These are phyloP conservation scores for Actinidia arguta DNA, from an alignment of 179 eudicot genomes.

Conservation along the genomic window DNA sequence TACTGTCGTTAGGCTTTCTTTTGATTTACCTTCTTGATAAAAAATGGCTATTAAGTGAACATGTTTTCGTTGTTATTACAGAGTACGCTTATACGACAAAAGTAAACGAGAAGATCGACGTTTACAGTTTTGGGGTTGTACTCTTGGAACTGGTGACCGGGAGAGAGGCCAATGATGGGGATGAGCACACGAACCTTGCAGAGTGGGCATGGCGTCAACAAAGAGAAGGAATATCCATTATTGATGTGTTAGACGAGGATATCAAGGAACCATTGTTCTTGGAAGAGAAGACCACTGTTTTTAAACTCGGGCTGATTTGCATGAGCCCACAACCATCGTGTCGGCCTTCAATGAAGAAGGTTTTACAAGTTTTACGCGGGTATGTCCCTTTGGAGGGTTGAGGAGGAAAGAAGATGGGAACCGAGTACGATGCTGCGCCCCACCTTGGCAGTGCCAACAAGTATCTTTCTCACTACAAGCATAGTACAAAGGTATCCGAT, in stretches of 20 bases:
- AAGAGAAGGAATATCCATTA: conserved; percentile 46
- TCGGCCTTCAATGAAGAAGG: conserved; percentile 88
- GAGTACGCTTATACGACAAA: conserved; percentile 60
- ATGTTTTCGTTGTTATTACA: conserved; percentile 31
- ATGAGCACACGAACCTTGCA: conserved; percentile 46
- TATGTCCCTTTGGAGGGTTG: conserved; percentile 31
- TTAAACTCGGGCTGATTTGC: conserved; percentile 72
- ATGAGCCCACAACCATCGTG: conserved; percentile 57
- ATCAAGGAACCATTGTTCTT: conserved; percentile 46
- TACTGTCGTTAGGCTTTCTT: not conserved
- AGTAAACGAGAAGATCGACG: conserved; percentile 66
- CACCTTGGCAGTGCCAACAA: conserved; percentile 50
- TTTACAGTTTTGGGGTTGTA: conserved; percentile 75
- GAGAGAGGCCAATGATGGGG: conserved; percentile 49
- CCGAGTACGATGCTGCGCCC: conserved; percentile 56
- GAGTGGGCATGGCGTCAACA: conserved; percentile 65
- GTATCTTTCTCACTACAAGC: conserved; percentile 45
- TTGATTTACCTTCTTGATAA: not conserved
- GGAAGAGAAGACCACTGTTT: conserved; percentile 63
- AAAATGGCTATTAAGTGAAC: not conserved
- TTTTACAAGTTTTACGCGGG: conserved; percentile 51
- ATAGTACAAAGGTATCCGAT: conserved; percentile 40
- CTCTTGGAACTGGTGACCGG: conserved; percentile 66
- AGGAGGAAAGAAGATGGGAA: conserved; percentile 29
- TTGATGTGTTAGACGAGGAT: conserved; percentile 52